These are phyloP conservation scores for Nyssa sinensis DNA, from an alignment of 148 eudicot species.

Conservation along the genomic window DNA sequence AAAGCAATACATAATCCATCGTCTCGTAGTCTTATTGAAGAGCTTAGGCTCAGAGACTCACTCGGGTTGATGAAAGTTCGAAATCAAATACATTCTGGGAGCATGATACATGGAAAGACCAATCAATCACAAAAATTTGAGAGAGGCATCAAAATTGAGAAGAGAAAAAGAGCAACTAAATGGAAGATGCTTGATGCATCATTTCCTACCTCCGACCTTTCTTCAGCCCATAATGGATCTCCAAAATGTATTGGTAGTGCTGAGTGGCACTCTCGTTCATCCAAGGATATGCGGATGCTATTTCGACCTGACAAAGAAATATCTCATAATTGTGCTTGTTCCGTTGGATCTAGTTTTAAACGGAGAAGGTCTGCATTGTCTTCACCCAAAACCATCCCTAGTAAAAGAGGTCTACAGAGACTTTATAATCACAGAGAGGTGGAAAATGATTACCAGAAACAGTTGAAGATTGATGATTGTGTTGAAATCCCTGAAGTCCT, in stretches of 20 bases:
- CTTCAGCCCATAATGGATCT: slow-evolving; percentile 24
- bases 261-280: slow-evolving; percentile 17
- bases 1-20: slow-evolving; percentile 22
- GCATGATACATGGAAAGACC: slow-evolving; percentile 14
- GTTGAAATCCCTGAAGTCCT: slow-evolving; percentile 27
- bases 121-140: slow-evolving; percentile 17
- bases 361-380: slow-evolving; percentile 30
- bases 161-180: slow-evolving; percentile 32
- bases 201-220: slow-evolving; percentile 22
- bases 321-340: slow-evolving; percentile 26
- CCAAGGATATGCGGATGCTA: slow-evolving; percentile 23
- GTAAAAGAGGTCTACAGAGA: slow-evolving; percentile 28
- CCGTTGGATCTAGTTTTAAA: slow-evolving; percentile 19
- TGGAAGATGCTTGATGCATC: slow-evolving; percentile 28
- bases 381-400: slow-evolving; percentile 30
- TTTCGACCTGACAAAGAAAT: slow-evolving; percentile 24
- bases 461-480: slow-evolving; percentile 23
- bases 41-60: slow-evolving; percentile 29
- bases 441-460: slow-evolving; percentile 15
- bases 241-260: slow-evolving; percentile 21
- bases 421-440: slow-evolving; percentile 21
- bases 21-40: slow-evolving; percentile 32
- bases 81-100: slow-evolving; percentile 21
- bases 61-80: slow-evolving; percentile 24
- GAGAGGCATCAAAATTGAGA: slow-evolving; percentile 18